These are phyloP conservation scores for Termitomyces sp. DNA, from an alignment of 768 basidiomycete species.

Conservation along the genomic window DNA sequence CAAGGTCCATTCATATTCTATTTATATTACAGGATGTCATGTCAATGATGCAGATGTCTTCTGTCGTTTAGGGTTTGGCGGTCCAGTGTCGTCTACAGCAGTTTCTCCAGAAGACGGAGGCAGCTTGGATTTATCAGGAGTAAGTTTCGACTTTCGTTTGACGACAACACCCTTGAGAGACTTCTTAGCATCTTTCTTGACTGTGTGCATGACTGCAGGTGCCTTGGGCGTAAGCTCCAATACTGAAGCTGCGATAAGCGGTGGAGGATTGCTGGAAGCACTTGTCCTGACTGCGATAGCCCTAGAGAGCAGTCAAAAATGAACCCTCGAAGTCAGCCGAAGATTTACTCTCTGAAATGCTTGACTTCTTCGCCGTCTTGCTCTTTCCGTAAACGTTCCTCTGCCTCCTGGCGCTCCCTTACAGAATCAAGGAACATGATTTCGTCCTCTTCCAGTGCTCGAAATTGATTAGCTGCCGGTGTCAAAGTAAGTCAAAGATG, in stretches of 20 bases:
- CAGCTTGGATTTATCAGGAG: slow-evolving; percentile 15
- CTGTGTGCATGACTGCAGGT: slow-evolving; percentile 19
- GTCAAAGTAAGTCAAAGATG: slow-evolving; percentile 5
- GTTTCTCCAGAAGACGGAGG: slow-evolving; percentile 3
- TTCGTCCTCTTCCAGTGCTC: slow-evolving; percentile 87
- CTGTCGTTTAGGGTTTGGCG: slow-evolving; percentile 54
- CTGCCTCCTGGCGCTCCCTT: slow-evolving; percentile 68
- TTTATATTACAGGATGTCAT: neutral
- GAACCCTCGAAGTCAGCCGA: neutral
- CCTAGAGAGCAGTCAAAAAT: slow-evolving; percentile 21
- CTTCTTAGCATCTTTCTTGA: slow-evolving; percentile 64
- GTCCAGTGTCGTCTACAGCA: slow-evolving; percentile 1
- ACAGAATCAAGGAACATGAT: slow-evolving; percentile 86
- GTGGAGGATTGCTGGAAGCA: slow-evolving; percentile 42
- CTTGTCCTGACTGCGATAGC: slow-evolving; percentile 68
- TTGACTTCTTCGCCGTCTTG: slow-evolving; percentile 78
- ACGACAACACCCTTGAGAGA: slow-evolving; percentile 75
- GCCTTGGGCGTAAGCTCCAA: slow-evolving; percentile 29
- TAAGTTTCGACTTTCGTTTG: slow-evolving; percentile 65
- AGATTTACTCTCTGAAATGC: slow-evolving; percentile 67
- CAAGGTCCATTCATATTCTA: neutral
- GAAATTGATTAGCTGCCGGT: slow-evolving; percentile 75
- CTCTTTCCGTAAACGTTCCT: slow-evolving; percentile 71
- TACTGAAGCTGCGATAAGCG: slow-evolving; percentile 30
- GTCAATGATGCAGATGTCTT: slow-evolving; percentile 38